Percentiles rank a stretch among this genome's conserved stretches.
Conservation (phyloP, 2,329 filamentous ascomycete species). For the Exserohilum rostratum region DNA sequence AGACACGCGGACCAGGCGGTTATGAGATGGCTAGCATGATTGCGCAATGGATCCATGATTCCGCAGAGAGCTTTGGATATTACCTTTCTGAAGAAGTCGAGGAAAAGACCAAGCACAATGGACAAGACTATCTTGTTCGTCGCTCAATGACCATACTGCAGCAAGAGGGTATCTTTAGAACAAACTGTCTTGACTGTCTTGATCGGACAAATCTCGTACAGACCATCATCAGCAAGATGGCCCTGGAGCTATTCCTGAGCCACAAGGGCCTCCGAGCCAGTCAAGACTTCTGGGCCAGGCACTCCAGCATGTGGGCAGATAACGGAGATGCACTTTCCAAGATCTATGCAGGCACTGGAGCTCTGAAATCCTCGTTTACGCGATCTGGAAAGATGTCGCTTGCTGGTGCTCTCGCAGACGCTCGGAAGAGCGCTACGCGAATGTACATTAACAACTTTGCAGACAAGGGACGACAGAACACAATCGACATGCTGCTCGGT, state of each 20-base stretch:
- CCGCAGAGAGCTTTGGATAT: constrained; percentile 89
- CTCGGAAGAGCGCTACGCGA: constrained; percentile 89
- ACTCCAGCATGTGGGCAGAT: constrained; percentile 94
- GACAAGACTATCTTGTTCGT: constrained; percentile 45
- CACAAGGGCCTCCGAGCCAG: constrained; percentile 73
- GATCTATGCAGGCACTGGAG: constrained; percentile 96
- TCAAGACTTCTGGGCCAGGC: constrained; percentile 87
- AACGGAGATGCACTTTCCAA: constrained; percentile 93
- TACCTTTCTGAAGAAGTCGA: constrained; percentile 78
- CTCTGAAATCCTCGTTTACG: constrained; percentile 93
- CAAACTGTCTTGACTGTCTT: constrained; percentile 94
- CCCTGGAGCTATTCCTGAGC: constrained; percentile 79
- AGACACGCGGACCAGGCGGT: constrained; percentile 82
- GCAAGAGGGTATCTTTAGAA: constrained; percentile 94
- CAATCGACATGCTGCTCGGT: constrained; percentile 90
- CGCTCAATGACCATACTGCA: constrained; percentile 74
- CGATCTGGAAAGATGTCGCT: constrained; percentile 94
- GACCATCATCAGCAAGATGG: constrained; percentile 93
- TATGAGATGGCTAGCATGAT: constrained; percentile 93
- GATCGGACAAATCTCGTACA: constrained; percentile 96
- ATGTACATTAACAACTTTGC: constrained; percentile 98
- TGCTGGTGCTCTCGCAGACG: constrained; percentile 91
- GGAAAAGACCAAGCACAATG: constrained; percentile 56
- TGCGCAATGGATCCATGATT: constrained; percentile 75
- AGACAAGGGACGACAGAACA: constrained; percentile 90